Base-by-base conservation (phyloP, 768 basidiomycete species). In the Suillus spraguei region DNA sequence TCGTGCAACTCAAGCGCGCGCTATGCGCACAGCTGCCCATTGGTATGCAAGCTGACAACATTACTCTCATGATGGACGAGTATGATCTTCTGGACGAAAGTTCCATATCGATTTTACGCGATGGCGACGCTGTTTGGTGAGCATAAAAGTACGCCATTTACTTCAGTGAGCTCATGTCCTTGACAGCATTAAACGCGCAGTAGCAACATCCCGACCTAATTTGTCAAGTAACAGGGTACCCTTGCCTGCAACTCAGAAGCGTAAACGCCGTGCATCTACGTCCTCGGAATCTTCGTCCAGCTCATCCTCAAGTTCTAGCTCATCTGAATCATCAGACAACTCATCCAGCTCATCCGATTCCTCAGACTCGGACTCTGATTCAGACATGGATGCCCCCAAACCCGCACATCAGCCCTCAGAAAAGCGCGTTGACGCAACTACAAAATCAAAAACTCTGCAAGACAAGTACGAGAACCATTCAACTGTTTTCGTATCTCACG, bases 111-210 rank as follows among this genome's bases (percentile, higher is more conserved):
- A 46, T 75, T 46, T 52, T 75, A 7, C 65, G 69, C 50, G 74
- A 75, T 13, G 74, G 74, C 0, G 74, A 75, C 32, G 28, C 74
- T 4, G 67, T 75, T 17, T 69, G 63, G 75, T 72, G 60, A 60
- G 72, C 64, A 38, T 6, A 10, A 20, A 16, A 28, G 39, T 61
- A 17, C 4, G 7, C n/a, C 17, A 24, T 41, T 36, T 33, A 32
- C 14, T 13, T 38, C 28, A 4, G 17, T 41, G 24, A 28, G 5
- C 39, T 58, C 20, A 58, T 41, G 2, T 28, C 24, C 28, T 13
- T 32, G 20, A 39, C 11, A 58, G 56, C 24, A 41, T 58, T 1
- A 58, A 28, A 41, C 10, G 17, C 24, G 5, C 32, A 56, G 16
- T 16, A 9, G 22, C 22, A 24, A 3, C 55, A 56, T 56, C 22